These are phyloP conservation scores for Hypsizygus ulmarius DNA, from an alignment of 1,284 basidiomycete genomes.

Conservation along the genomic window DNA sequence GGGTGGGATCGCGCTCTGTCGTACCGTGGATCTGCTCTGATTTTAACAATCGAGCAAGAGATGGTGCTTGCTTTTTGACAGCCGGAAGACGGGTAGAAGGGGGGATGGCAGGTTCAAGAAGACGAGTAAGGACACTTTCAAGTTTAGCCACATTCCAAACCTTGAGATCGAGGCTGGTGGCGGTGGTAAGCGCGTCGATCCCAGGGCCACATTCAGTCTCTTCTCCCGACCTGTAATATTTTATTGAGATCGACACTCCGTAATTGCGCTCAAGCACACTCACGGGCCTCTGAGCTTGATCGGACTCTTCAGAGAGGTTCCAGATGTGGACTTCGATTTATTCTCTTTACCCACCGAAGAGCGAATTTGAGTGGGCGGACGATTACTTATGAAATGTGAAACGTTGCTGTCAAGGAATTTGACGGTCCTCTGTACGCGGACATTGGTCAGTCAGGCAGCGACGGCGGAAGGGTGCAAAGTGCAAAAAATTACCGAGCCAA, in stretches of 20 bases:
- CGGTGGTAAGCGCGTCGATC: constrained; percentile 65
- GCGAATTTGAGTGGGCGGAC: constrained; percentile 26
- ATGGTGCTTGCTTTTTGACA: constrained; percentile 23
- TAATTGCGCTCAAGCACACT: constrained; percentile 19
- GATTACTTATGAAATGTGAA: constrained; percentile 84
- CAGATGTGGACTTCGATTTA: constrained; percentile 31
- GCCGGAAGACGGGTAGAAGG: constrained; percentile 24
- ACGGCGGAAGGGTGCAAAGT: constrained; percentile 1
- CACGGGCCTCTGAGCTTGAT: constrained; percentile 61
- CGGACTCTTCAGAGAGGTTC: constrained; percentile 54
- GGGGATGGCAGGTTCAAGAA: constrained; percentile 38
- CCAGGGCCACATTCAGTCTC: constrained; percentile 31
- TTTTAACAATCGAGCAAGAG: constrained; percentile 72
- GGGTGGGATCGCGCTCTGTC: constrained; percentile 87
- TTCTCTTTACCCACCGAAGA: constrained; percentile 66
- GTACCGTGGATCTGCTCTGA: constrained; percentile 88
- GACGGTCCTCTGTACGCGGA: constrained; percentile 50
- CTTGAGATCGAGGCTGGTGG: constrained; percentile 79
- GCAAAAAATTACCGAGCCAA: constrained; percentile 72
- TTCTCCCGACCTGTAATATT: constrained; percentile 29
- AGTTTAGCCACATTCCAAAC: constrained; percentile 82
- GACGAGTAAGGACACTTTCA: constrained; percentile 69
- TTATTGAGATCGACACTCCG: not conserved
- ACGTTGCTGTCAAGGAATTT: constrained; percentile 86
- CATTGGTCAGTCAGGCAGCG: constrained; percentile 1